Conservation (phyloP, 192 early-diverging fungal species). For the Tieghemiomyces parasiticus region DNA sequence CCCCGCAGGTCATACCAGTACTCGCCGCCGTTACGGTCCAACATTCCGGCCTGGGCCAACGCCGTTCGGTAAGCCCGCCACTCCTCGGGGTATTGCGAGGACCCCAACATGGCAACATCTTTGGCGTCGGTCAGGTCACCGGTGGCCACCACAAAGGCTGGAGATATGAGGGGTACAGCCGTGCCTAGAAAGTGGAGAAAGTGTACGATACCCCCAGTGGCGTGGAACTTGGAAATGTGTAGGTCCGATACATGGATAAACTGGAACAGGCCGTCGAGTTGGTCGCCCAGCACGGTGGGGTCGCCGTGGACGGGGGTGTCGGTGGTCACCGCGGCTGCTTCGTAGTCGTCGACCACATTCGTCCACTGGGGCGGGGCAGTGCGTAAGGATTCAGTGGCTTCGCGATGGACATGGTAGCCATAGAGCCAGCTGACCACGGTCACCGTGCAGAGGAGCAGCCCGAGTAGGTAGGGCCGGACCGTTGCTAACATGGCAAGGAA, state of each 20-base stretch:
- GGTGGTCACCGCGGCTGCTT: not conserved
- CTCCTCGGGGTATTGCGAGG: conserved; percentile 66
- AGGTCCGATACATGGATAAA: conserved; percentile 74
- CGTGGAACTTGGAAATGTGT: conserved; percentile 61
- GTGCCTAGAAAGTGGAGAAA: conserved; percentile 58
- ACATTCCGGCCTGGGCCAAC: conserved; percentile 34
- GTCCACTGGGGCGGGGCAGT: not conserved
- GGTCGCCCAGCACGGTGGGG: conserved; percentile 27
- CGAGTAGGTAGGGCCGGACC: conserved; percentile 9
- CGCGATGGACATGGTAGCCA: conserved; percentile 18
- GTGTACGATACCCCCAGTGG: conserved; percentile 51
- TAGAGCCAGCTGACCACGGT: conserved; percentile 27
- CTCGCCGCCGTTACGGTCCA: conserved; percentile 28
- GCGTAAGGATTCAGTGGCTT: conserved; percentile 19
- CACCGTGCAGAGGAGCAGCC: conserved; percentile 13
- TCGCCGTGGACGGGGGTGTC: not conserved
- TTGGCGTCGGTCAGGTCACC: conserved; percentile 88
- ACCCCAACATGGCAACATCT: conserved; percentile 40
- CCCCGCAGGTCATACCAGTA: conserved; percentile 84
- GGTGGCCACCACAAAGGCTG: conserved; percentile 63
- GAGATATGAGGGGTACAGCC: conserved; percentile 59
- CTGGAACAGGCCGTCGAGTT: conserved; percentile 42
- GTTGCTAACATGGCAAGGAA: not conserved
- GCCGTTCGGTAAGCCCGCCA: conserved; percentile 57
- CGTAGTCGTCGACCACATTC: not conserved